Base-by-base conservation (phyloP, 1,284 basidiomycete genomes). In the Ceratobasidium papillatum region DNA sequence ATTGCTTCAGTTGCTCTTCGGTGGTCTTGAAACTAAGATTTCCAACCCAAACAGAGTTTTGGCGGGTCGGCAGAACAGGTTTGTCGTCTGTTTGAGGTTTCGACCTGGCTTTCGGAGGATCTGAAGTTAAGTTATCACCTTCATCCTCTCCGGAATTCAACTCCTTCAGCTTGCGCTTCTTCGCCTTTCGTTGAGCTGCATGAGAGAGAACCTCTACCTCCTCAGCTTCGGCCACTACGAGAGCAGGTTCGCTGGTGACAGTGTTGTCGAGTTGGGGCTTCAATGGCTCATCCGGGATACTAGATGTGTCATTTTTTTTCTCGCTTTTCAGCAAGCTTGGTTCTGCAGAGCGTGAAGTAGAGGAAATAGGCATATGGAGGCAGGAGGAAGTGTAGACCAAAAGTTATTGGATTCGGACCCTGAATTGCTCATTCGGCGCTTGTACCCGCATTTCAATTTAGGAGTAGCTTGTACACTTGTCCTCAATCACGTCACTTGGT, bases 11-110 rank as follows among this genome's bases (percentile, higher is more conserved):
- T 8, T 89, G 84, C 17, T 92, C 90, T 62, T 87, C 83, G 0
- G 91, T 94, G 22, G 96, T 98, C 82, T 93, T 93, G 87, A 94
- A 99, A 22, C 94, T 89, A 80, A 99, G 81, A 82, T 99, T 99
- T 58, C 98, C 97, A 47, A 99, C 90, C 94, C 97, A 99, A 45
- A 99, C 86, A 2, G 94, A 95, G 79, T 95, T 91, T 80, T 94
- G 89, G 51, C 90, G 87, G 81, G 89, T 84, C 63, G 80, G 83
- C 79, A 66, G 76, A 78, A 61, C 45, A 34, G 77, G 59, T 74
- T 74, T 58, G 72, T 66, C 77, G 78, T 80, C 61, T 69, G 34
- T 75, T 77, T 85, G 81, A 72, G 84, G 83, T 88, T 91, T 81
- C 65, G 86, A 85, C 56, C 38, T 54, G 27, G 38, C 27, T 34